phyloP scores from a whole-genome alignment of 305 asterid genomes.

The Solanum chacoense region DNA sequence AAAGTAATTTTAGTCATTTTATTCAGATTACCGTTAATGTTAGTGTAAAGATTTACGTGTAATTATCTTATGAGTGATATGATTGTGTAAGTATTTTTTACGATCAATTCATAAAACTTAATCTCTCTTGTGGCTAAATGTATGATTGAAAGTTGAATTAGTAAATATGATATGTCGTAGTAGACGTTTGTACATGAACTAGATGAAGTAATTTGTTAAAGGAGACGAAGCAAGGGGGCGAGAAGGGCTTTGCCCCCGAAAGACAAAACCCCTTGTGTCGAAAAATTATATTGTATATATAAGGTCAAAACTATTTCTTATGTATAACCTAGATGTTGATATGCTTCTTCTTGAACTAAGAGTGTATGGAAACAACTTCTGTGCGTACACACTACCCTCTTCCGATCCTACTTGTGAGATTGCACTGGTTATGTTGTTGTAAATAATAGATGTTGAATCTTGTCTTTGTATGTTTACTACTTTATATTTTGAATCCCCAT shows the following conservation, averaged over 20 bases:
- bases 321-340: neutral
- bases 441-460: neutral
- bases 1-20: neutral
- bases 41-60: neutral
- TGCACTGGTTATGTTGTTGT: neutral
- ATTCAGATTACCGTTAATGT: neutral
- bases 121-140: neutral
- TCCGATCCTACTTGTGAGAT: neutral
- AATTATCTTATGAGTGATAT: neutral
- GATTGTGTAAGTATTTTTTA: neutral
- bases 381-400: neutral
- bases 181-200: neutral
- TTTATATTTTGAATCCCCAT: neutral
- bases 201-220: too few relatives aligned
- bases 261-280: too few relatives aligned
- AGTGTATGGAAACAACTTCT: neutral
- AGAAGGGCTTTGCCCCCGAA: too few relatives aligned
- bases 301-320: too few relatives aligned
- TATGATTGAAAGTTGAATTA: neutral
- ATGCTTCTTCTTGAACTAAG: neutral
- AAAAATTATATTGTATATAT: too few relatives aligned
- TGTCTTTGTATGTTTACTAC: neutral
- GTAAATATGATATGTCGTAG: neutral
- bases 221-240: neutral
- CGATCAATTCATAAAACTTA: neutral